Base-by-base conservation (phyloP, 805 yeast species). In the Cyberlindnera bimundalis region DNA sequence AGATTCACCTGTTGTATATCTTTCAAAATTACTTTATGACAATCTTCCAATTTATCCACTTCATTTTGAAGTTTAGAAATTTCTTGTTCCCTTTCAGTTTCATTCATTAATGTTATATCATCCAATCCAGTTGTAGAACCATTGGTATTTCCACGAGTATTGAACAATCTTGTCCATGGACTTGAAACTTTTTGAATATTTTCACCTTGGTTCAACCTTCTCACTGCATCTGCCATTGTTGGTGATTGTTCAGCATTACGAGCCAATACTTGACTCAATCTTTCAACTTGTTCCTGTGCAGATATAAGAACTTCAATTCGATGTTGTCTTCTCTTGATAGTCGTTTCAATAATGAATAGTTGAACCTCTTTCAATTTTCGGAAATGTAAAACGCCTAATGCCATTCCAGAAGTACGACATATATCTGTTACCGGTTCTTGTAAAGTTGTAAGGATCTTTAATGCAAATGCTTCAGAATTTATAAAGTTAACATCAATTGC, bases 401-500 rank as follows among this genome's bases (percentile, higher is more conserved):
- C 52, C 27, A 63, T 68, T 18, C 51, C 52, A 2, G 68, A 46
- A 18, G 62, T 55, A 21, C 62, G 60, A 23, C 59, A 44, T 28
- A 70, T 48, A 39, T 68, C 70, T 15, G 53, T 50, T 1, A 62
- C 46, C 12, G 71, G 71, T 42, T 70, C 74, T 44, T 65, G 68
- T 13, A 68, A 45, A 1, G 59, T 45, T 7, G 63, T 61, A 31
- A 60, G 48, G 13, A 70, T 47, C 27, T 67, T 67, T 41, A 51
- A 52, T 3, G 63, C 60, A 30, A 71, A 48, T 19, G 68, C 66
- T 43, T 70, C 74, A 8, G 71, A 58, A 16, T 79, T 74, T 15
- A 80, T 73, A 46, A 75, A 79, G 28, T 74, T 78, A 29, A 81
- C 74, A 60, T 93, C 98, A 47, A 86, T 80, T 1, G 89, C 83